Evolutionary conservation across 164 flowering plant species (phyloP).

Genomic region (Aristolochia contorta): DNA sequence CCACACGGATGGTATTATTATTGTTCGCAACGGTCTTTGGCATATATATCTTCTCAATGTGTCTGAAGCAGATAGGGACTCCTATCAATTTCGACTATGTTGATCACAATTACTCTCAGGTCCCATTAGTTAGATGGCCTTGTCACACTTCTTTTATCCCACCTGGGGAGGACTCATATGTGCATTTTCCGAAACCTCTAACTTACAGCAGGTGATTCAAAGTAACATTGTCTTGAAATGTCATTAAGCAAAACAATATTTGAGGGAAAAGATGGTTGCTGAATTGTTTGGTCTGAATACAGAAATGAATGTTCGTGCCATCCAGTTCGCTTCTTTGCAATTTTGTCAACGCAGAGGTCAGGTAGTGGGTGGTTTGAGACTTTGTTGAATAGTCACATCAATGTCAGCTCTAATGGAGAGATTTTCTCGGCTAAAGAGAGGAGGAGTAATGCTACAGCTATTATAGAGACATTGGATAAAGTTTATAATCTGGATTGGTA

Average conservation of each 20-base stretch:
- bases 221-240: too few species aligned
- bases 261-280: too few species aligned
- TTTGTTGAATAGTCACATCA: conserved; percentile 39
- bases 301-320: conserved; percentile 48
- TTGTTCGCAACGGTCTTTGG: conserved; percentile 63
- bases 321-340: conserved; percentile 41
- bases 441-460: conserved; percentile 31
- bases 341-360: conserved; percentile 50
- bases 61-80: conserved; percentile 54
- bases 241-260: too few species aligned
- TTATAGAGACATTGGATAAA: conserved; percentile 32
- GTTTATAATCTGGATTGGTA: conserved; percentile 45
- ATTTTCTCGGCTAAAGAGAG: conserved; percentile 29
- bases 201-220: conserved; percentile 51
- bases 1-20: conserved; percentile 47
- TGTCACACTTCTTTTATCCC: conserved; percentile 14
- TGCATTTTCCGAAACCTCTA: conserved; percentile 62
- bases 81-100: conserved; percentile 13
- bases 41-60: conserved; percentile 55
- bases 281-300: neutral
- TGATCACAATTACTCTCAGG: conserved; percentile 6
- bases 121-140: conserved; percentile 30
- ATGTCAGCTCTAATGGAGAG: conserved; percentile 48
- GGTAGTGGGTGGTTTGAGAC: conserved; percentile 64
- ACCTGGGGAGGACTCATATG: conserved; percentile 21